Conservation (phyloP, 352 stramenopile genomes). For the Globisporangium emineosum region DNA sequence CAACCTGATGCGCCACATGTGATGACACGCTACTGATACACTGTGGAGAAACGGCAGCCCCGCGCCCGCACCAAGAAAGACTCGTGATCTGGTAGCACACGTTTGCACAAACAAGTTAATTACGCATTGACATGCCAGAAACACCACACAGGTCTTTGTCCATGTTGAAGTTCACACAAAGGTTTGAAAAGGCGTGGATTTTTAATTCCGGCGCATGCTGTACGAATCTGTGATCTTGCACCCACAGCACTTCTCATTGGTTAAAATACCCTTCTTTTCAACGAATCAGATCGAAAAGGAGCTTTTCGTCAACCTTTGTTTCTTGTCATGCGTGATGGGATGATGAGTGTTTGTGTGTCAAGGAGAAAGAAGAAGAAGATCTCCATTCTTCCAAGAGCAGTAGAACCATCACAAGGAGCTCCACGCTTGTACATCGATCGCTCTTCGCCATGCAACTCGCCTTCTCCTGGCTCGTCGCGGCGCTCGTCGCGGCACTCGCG, state of each 20-base stretch:
- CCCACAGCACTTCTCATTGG: not conserved
- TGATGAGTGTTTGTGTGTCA: not conserved
- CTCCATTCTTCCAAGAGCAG: not conserved
- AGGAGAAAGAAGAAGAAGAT: not conserved
- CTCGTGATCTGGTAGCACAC: too few relatives aligned
- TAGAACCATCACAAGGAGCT: not conserved
- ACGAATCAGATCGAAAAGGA: not conserved
- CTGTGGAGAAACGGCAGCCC: too few relatives aligned
- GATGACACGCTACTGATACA: too few relatives aligned
- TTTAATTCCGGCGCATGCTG: not conserved
- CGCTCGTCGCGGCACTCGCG: not conserved
- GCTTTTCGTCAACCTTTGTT: not conserved
- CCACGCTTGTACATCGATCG: too few relatives aligned
- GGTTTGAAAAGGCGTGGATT: too few relatives aligned
- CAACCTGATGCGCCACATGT: too few relatives aligned
- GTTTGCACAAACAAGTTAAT: too few relatives aligned
- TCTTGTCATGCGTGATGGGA: not conserved
- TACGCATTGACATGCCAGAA: too few relatives aligned
- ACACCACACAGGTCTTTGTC: too few relatives aligned
- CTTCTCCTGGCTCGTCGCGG: not conserved
- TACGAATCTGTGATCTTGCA: not conserved
- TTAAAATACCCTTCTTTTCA: not conserved
- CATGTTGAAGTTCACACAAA: too few relatives aligned
- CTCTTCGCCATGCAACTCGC: not conserved
- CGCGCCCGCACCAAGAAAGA: too few relatives aligned